These are phyloP conservation scores for Corylus americana DNA, from an alignment of 306 rosid species.

Conservation along the genomic window DNA sequence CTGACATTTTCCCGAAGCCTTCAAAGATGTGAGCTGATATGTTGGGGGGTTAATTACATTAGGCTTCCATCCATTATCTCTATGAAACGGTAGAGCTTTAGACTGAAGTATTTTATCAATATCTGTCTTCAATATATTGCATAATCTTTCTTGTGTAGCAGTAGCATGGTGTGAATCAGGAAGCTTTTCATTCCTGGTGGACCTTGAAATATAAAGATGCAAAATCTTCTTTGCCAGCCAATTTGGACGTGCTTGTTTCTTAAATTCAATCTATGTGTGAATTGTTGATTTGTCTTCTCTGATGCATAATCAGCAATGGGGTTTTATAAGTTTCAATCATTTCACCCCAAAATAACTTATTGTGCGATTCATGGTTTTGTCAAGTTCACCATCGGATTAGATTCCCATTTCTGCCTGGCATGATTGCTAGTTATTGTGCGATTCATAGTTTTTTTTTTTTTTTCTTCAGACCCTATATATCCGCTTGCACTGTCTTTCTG, in stretches of 20 bases:
- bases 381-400: too few species aligned
- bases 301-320: background rate
- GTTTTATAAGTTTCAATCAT: background rate
- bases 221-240: background rate
- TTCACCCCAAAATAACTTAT: background rate
- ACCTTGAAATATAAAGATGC: background rate
- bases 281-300: background rate
- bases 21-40: slow-evolving; percentile 70
- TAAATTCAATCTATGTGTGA: background rate
- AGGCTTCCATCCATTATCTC: slow-evolving; percentile 18
- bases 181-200: background rate
- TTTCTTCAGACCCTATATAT: too few species aligned
- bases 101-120: slow-evolving; percentile 14
- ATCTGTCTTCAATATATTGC: background rate
- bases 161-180: background rate
- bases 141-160: background rate
- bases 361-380: background rate
- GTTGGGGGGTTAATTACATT: slow-evolving; percentile 6
- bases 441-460: too few species aligned
- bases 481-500: too few species aligned
- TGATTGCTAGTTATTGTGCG: too few species aligned
- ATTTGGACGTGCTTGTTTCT: background rate
- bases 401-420: too few species aligned
- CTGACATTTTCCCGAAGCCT: slow-evolving; percentile 92
- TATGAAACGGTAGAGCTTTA: background rate